These are phyloP conservation scores for Euphrasia arctica DNA, from an alignment of 305 asterid genomes.

Conservation along the genomic window DNA sequence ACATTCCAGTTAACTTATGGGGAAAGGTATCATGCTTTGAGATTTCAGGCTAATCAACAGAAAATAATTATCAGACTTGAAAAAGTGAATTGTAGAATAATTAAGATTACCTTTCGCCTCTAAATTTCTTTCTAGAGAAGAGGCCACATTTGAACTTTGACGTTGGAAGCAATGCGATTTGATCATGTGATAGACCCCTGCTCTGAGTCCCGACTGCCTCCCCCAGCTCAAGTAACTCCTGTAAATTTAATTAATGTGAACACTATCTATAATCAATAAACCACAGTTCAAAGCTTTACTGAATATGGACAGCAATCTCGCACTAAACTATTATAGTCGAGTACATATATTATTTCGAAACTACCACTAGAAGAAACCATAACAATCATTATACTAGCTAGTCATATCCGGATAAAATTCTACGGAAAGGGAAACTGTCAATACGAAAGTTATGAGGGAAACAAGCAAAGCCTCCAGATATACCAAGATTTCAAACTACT, in stretches of 20 bases:
- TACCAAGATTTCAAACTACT: background rate
- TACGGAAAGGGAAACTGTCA: background rate
- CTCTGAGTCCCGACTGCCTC: conserved; percentile 92
- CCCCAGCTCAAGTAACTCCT: conserved; percentile 94
- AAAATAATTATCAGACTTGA: conserved; percentile 7
- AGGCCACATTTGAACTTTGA: conserved; percentile 81
- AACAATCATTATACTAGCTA: background rate
- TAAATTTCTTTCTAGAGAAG: conserved; percentile 66
- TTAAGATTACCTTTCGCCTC: conserved; percentile 60
- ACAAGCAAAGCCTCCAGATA: conserved; percentile 14
- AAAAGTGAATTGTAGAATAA: background rate
- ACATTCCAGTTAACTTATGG: background rate
- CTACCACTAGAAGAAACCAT: background rate
- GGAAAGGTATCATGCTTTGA: conserved; percentile 3
- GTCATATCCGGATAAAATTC: conserved; percentile 8
- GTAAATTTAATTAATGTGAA: conserved; percentile 1
- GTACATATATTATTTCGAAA: conserved; percentile 7
- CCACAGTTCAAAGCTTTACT: conserved; percentile 14
- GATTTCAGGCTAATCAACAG: conserved; percentile 11
- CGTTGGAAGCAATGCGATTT: conserved; percentile 66
- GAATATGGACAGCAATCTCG: conserved; percentile 14
- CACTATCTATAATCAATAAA: background rate
- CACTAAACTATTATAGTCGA: background rate
- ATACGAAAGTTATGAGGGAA: background rate
- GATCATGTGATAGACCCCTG: conserved; percentile 77